Percentiles rank a stretch among this genome's conserved stretches.
These are phyloP conservation scores for Trypanosoma scelopori DNA, from an alignment of 208 protist genomes.

Conservation along the genomic window DNA sequence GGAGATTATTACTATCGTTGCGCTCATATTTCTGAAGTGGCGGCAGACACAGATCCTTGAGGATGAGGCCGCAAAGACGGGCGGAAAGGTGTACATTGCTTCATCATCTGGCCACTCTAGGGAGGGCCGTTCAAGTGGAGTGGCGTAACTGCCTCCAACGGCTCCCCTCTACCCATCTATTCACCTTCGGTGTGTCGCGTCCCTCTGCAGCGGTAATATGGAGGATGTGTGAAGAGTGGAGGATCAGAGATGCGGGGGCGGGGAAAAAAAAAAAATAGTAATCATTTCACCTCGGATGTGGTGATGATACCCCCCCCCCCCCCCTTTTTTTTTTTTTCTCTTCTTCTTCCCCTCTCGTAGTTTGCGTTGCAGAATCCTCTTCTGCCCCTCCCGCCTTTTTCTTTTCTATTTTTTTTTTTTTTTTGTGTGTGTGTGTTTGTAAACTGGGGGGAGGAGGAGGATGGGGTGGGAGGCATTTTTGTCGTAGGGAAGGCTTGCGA, in stretches of 20 bases:
- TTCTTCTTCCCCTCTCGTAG: slow-evolving; percentile 4
- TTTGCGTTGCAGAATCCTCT: neutral
- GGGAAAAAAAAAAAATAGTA: neutral
- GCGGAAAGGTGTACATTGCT: slow-evolving; percentile 89
- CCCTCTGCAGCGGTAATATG: too few species aligned
- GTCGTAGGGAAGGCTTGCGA: too few species aligned
- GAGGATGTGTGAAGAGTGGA: neutral
- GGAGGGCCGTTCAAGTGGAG: slow-evolving; percentile 1
- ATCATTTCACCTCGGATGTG: neutral
- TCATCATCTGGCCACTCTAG: slow-evolving; percentile 45
- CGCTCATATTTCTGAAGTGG: slow-evolving; percentile 84
- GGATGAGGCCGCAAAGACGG: slow-evolving; percentile 75
- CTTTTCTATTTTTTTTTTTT: too few species aligned
- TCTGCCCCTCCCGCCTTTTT: too few species aligned
- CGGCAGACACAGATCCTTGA: slow-evolving; percentile 77
- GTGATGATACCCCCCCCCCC: too few species aligned
- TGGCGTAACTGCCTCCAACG: too few species aligned
- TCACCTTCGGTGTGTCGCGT: too few species aligned
- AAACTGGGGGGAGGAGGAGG: too few species aligned
- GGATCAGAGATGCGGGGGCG: too few species aligned
- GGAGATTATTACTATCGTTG: slow-evolving; percentile 83
- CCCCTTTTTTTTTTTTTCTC: slow-evolving; percentile 14
- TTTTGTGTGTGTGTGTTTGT: too few species aligned
- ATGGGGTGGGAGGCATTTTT: too few species aligned
- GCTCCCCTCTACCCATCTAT: too few species aligned